Evolutionary conservation across 2,329 filamentous ascomycete genomes (phyloP).

Genomic region (Cryphonectria parasitica): DNA sequence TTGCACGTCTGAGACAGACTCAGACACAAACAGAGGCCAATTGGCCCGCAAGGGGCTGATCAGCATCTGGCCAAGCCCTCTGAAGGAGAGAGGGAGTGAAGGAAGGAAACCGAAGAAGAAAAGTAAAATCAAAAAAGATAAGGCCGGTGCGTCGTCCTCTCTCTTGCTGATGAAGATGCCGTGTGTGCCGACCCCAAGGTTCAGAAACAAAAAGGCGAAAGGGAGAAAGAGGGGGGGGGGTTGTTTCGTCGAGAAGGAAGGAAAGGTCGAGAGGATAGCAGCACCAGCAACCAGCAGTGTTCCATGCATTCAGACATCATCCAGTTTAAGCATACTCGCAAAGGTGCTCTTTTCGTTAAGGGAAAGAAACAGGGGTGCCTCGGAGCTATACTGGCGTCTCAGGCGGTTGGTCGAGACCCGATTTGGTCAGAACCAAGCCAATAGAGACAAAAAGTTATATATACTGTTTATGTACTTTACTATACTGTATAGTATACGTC

Average conservation of each 20-base stretch:
- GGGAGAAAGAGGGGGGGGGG: too few species aligned
- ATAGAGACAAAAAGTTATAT: neutral
- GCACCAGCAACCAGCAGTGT: neutral
- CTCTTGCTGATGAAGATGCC: neutral
- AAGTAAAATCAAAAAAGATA: too few species aligned
- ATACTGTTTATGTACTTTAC: neutral
- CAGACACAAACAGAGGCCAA: conserved; percentile 12
- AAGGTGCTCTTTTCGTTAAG: neutral
- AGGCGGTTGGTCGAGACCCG: neutral
- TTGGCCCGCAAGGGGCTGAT: conserved; percentile 15
- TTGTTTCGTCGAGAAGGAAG: neutral
- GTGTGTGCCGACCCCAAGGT: neutral
- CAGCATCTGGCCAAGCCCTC: neutral
- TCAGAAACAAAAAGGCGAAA: neutral
- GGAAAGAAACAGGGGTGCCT: neutral
- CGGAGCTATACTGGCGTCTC: neutral
- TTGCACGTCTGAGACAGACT: neutral
- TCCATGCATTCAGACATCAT: neutral
- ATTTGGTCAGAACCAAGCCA: neutral
- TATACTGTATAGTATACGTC: too few species aligned
- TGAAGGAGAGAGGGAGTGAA: neutral
- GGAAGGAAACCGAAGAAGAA: too few species aligned
- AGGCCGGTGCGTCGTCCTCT: neutral
- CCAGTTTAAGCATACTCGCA: conserved; percentile 1
- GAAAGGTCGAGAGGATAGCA: neutral